Conservation (phyloP, 371 early-diverging fungal genomes). For the Syncephalastrum racemosum region DNA sequence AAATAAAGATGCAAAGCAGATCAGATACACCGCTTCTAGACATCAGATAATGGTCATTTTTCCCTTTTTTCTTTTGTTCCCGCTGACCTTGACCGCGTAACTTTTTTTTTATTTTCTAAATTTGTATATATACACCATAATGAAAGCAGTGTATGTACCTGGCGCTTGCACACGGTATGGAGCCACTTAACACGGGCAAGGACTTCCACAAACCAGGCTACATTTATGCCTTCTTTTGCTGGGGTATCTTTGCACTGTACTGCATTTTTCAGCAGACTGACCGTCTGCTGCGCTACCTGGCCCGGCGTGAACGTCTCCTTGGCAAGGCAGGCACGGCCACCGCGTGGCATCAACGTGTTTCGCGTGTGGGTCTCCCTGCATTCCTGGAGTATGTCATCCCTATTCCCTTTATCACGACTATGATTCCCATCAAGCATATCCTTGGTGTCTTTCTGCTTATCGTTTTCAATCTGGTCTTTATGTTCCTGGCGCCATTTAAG, state of each 20-base stretch:
- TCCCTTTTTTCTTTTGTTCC: too few relatives aligned
- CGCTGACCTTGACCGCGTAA: too few relatives aligned
- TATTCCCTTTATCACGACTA: conserved; percentile 41
- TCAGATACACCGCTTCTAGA: too few relatives aligned
- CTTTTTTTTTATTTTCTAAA: too few relatives aligned
- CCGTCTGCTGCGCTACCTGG: conserved; percentile 25
- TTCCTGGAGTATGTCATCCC: conserved; percentile 19
- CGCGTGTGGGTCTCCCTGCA: too few relatives aligned
- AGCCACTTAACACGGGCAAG: conserved; percentile 7
- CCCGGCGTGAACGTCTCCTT: conserved; percentile 20
- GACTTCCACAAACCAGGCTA: conserved; percentile 25
- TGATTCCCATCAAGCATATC: conserved; percentile 43
- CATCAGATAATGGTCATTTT: too few relatives aligned
- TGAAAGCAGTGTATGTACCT: too few relatives aligned
- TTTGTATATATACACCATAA: too few relatives aligned
- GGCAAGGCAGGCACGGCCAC: neutral
- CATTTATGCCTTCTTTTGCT: conserved; percentile 39
- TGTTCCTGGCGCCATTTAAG: conserved; percentile 31
- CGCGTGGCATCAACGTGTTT: too few relatives aligned
- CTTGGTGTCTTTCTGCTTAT: conserved; percentile 31
- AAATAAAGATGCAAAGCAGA: too few relatives aligned
- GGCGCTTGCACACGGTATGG: too few relatives aligned
- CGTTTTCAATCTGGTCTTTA: conserved; percentile 31
- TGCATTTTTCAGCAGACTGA: conserved; percentile 37
- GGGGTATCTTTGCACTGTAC: conserved; percentile 42